phyloP scores from a whole-genome alignment of 768 basidiomycete genomes.

The Hygrocybe coccinea region DNA sequence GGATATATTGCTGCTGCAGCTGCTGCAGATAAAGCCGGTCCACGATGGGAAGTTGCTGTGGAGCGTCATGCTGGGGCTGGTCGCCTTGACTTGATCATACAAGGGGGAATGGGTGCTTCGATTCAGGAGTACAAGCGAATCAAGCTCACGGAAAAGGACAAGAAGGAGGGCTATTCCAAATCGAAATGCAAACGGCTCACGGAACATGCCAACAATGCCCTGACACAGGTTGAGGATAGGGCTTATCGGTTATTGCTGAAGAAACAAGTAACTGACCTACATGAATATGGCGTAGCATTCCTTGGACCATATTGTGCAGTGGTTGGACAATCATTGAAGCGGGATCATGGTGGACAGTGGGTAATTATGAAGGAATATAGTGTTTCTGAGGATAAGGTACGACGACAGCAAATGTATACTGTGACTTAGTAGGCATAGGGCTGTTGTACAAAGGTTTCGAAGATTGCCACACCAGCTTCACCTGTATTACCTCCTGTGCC shows the following conservation, averaged over 20 bases:
- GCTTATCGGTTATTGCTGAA: neutral
- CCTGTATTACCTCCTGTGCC: no score
- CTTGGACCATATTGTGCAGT: constrained; percentile 3
- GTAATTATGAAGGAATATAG: neutral
- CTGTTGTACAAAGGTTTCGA: no score
- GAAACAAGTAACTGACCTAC: neutral
- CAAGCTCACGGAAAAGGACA: neutral
- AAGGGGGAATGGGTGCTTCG: neutral
- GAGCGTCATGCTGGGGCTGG: neutral
- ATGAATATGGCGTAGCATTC: neutral
- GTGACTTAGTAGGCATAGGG: no score
- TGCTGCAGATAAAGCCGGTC: neutral
- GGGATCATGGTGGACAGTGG: neutral
- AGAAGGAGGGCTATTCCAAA: neutral
- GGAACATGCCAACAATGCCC: neutral
- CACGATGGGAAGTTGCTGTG: neutral
- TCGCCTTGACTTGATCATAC: neutral
- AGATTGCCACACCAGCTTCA: no score
- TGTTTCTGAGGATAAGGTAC: neutral
- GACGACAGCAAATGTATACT: neutral
- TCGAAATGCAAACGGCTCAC: neutral
- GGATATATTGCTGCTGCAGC: neutral
- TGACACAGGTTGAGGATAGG: neutral
- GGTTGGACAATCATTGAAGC: neutral
- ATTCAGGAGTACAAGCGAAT: constrained; percentile 3